phyloP scores from a whole-genome alignment of 129 eudicot species.

The Lactuca saligna region DNA sequence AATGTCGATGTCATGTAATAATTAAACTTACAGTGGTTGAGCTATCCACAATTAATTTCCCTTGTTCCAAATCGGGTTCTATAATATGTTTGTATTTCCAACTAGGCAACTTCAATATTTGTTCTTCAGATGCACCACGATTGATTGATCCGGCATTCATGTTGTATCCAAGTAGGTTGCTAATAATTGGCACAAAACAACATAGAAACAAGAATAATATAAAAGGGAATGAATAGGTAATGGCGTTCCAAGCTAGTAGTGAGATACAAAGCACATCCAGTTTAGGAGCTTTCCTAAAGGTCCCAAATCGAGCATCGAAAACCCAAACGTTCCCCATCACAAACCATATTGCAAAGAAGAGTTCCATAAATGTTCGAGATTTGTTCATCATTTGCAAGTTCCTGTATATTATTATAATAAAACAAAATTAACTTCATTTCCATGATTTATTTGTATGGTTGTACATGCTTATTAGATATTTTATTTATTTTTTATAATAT shows the following conservation, averaged over 20 bases:
- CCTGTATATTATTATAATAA: constrained; percentile 32
- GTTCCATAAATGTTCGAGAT: constrained; percentile 57
- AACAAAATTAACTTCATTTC: background rate
- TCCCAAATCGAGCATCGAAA: constrained; percentile 74
- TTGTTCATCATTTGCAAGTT: constrained; percentile 57
- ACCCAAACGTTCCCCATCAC: constrained; percentile 99
- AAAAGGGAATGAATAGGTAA: constrained; percentile 90
- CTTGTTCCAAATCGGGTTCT: constrained; percentile 41
- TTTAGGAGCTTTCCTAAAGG: constrained; percentile 59
- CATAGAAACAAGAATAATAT: constrained; percentile 74
- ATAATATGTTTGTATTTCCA: constrained; percentile 58
- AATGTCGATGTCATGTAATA: background rate
- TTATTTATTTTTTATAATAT: too few species aligned
- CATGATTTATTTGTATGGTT: background rate
- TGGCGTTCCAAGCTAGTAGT: constrained; percentile 81
- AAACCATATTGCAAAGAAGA: constrained; percentile 93
- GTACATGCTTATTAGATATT: background rate
- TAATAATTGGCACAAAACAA: constrained; percentile 76
- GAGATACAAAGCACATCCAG: constrained; percentile 72
- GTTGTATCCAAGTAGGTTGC: constrained; percentile 78
- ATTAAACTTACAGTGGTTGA: constrained; percentile 47
- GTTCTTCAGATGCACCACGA: constrained; percentile 88
- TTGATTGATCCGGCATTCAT: constrained; percentile 66
- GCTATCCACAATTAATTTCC: constrained; percentile 31
- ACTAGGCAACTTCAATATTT: constrained; percentile 48